These are phyloP conservation scores for Exserohilum rostratum DNA, from an alignment of 2,329 filamentous ascomycete genomes.

Conservation along the genomic window DNA sequence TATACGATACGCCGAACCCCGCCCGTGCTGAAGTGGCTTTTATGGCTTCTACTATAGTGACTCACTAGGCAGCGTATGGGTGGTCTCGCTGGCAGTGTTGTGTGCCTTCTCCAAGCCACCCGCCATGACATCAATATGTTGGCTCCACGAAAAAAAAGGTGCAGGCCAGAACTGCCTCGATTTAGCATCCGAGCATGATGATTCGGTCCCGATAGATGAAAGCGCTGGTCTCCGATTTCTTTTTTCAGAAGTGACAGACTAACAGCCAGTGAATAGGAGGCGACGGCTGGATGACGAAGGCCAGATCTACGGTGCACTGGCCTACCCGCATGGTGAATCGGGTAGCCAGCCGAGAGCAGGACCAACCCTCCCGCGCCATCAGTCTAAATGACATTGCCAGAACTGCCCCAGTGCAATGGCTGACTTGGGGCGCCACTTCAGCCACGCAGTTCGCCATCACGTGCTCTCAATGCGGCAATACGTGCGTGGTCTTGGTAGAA, in stretches of 20 bases:
- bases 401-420: background rate
- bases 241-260: background rate
- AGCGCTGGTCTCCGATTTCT: background rate
- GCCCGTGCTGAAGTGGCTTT: background rate
- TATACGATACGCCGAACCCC: background rate
- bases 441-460: background rate
- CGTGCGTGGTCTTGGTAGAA: background rate
- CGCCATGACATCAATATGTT: no score
- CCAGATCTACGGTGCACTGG: constrained; percentile 11
- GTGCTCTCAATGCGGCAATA: background rate
- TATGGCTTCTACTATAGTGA: background rate
- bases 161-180: background rate
- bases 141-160: background rate
- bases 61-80: no score
- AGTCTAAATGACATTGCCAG: background rate
- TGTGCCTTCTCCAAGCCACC: no score
- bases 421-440: background rate
- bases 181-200: background rate
- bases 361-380: background rate
- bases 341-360: background rate
- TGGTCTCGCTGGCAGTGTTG: no score
- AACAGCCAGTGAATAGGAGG: background rate
- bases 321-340: constrained; percentile 4
- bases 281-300: constrained; percentile 6
- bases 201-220: background rate